Evolutionary conservation across 2,329 filamentous ascomycete genomes (phyloP).

Genomic region (Fusarium penzigii): DNA sequence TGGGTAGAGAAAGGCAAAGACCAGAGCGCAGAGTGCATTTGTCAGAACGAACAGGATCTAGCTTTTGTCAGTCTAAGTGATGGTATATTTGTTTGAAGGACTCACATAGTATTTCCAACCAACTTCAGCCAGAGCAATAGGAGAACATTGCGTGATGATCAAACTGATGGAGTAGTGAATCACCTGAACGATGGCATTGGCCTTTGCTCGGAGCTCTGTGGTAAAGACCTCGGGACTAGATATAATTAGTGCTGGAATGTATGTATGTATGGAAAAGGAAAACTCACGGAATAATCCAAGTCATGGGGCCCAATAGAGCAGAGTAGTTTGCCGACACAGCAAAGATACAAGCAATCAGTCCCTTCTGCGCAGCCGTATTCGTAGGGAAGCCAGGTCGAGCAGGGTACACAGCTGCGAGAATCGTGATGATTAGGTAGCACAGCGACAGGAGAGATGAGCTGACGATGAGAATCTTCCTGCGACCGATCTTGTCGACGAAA

Average conservation of each 20-base stretch:
- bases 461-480: constrained; percentile 38
- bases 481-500: constrained; percentile 40
- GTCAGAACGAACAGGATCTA: constrained; percentile 42
- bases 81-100: not conserved
- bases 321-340: constrained; percentile 36
- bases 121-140: constrained; percentile 39
- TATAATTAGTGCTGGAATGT: accelerated
- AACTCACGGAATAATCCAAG: constrained; percentile 44
- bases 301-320: constrained; percentile 42
- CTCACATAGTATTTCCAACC: constrained; percentile 45
- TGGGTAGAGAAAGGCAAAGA: constrained; percentile 39
- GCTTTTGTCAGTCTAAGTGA: too few species aligned
- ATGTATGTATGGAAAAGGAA: not conserved
- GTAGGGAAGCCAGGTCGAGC: constrained; percentile 38
- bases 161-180: constrained; percentile 43
- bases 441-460: constrained; percentile 38
- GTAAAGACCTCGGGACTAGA: constrained; percentile 42
- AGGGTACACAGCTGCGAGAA: constrained; percentile 39
- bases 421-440: constrained; percentile 41
- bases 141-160: constrained; percentile 43
- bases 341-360: constrained; percentile 43
- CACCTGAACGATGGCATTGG: constrained; percentile 42
- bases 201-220: constrained; percentile 42
- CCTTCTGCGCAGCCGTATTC: constrained; percentile 39
- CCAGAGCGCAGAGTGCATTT: constrained; percentile 37